These are phyloP conservation scores for Penicillium sp. DNA, from an alignment of 2,329 filamentous ascomycete genomes.

Conservation along the genomic window DNA sequence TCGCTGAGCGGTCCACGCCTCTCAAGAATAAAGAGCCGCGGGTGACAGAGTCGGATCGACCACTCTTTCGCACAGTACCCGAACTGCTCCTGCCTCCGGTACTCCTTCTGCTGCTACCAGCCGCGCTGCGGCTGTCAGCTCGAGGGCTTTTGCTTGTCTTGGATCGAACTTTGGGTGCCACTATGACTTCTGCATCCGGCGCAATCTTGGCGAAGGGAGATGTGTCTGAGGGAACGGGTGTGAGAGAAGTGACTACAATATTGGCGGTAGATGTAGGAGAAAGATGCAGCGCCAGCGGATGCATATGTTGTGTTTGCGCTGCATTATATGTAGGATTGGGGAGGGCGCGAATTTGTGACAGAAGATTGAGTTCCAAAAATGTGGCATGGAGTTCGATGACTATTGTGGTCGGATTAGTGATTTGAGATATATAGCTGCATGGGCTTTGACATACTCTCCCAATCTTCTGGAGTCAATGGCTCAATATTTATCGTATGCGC, in stretches of 20 bases:
- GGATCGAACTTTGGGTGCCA: constrained; percentile 84
- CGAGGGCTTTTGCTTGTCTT: constrained; percentile 62
- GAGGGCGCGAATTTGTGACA: constrained; percentile 87
- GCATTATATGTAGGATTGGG: constrained; percentile 74
- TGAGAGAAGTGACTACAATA: constrained; percentile 79
- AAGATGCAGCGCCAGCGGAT: constrained; percentile 86
- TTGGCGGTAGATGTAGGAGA: constrained; percentile 95
- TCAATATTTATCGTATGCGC: constrained; percentile 97
- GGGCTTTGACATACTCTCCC: constrained; percentile 66
- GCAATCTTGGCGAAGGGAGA: constrained; percentile 87
- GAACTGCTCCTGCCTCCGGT: constrained; percentile 65
- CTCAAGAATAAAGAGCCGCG: constrained; percentile 67
- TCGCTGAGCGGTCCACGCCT: constrained; percentile 69
- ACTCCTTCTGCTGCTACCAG: constrained; percentile 75
- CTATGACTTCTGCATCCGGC: constrained; percentile 92
- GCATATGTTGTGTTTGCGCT: constrained; percentile 56
- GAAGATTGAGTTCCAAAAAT: constrained; percentile 89
- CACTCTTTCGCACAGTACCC: constrained; percentile 65
- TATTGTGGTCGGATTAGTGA: constrained; percentile 26
- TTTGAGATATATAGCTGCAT: not conserved
- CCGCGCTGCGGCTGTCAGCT: constrained; percentile 76
- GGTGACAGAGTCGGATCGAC: constrained; percentile 61
- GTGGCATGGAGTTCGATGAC: constrained; percentile 95
- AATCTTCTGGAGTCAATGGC: constrained; percentile 89
- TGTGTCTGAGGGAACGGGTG: constrained; percentile 66